These are phyloP conservation scores for Cinnamomum chago DNA, from an alignment of 164 flowering plant species.

Conservation along the genomic window DNA sequence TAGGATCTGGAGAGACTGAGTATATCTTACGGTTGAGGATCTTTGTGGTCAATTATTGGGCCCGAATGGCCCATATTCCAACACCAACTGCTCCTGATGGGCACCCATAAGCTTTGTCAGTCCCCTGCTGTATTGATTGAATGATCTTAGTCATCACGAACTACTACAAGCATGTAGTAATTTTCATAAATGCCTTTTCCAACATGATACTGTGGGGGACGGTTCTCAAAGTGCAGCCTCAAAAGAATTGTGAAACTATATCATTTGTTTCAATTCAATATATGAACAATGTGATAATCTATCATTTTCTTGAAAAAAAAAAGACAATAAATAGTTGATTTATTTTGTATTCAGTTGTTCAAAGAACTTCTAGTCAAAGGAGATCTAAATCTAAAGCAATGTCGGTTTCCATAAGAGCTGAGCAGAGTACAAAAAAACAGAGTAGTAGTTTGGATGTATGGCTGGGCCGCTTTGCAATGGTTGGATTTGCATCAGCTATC, in stretches of 20 bases:
- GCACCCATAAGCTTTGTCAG: too few relatives aligned
- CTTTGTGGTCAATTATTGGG: too few relatives aligned
- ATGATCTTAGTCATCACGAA: too few relatives aligned
- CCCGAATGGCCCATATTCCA: too few relatives aligned
- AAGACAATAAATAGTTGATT: background rate
- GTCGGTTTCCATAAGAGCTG: conserved; percentile 56
- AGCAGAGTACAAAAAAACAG: conserved; percentile 50
- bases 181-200: background rate
- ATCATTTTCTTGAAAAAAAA: background rate
- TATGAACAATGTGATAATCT: background rate
- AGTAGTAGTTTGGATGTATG: conserved; percentile 76
- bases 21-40: too few relatives aligned
- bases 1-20: too few relatives aligned
- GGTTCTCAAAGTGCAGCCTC: background rate
- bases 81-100: too few relatives aligned
- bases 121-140: too few relatives aligned
- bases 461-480: conserved; percentile 93
- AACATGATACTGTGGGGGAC: background rate
- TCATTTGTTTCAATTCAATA: background rate
- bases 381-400: conserved; percentile 28
- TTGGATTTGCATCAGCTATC: conserved; percentile 80
- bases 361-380: conserved; percentile 28
- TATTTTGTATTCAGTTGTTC: conserved; percentile 12
- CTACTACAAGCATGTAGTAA: too few relatives aligned
- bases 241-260: background rate